A percentile compares a stretch with the other conserved stretches of the same genome.
Conservation (phyloP, 75 land plant genomes). For the Sequoiadendron giganteum region DNA sequence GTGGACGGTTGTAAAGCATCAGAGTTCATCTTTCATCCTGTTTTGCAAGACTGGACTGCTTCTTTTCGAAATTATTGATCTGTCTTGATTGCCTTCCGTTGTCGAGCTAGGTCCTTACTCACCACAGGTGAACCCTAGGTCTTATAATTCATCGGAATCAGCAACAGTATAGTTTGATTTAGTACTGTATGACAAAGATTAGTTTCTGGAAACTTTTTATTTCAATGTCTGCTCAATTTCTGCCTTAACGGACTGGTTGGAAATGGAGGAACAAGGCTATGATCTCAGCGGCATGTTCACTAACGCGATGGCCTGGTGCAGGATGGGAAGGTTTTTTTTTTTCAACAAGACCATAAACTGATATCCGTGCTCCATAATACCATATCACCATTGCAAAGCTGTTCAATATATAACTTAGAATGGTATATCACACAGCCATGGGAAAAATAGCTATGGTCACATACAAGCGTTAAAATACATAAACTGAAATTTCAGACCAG, state of each 20-base stretch:
- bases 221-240: background rate
- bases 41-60: too few relatives aligned
- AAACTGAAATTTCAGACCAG: too few relatives aligned
- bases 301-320: background rate
- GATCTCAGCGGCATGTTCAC: background rate
- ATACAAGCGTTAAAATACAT: background rate
- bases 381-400: background rate
- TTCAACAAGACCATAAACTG: background rate
- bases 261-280: background rate
- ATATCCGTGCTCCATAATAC: background rate
- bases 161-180: too few relatives aligned
- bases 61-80: too few relatives aligned
- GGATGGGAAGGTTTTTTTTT: background rate
- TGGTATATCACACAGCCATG: background rate
- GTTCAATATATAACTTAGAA: background rate
- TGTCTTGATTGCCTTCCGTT: too few relatives aligned
- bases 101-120: too few relatives aligned
- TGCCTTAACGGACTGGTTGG: background rate
- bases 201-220: too few relatives aligned
- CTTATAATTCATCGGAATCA: too few relatives aligned
- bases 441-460: background rate
- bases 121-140: too few relatives aligned
- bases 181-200: too few relatives aligned
- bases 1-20: too few relatives aligned
- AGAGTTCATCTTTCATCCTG: too few relatives aligned